Base-by-base conservation (phyloP, 2,329 filamentous ascomycete species). In the Myotisia sp. region DNA sequence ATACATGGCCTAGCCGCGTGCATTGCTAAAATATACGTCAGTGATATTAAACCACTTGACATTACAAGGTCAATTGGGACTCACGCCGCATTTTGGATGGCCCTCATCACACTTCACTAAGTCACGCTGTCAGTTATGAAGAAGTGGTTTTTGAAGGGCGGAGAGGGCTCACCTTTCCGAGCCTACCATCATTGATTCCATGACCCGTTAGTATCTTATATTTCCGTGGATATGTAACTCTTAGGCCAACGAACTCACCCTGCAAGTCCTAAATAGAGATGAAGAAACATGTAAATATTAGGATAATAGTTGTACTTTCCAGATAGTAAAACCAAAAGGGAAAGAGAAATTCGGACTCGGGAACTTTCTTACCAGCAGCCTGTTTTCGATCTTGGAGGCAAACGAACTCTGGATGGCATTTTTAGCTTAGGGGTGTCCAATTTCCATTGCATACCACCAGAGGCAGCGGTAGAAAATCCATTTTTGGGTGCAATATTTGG, bases 91-190 rank as follows among this genome's bases (percentile, higher is more conserved):
- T 45, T 58, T 59, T 36, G 67, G 69, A 45, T 64, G 60, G 26
- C 54, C 54, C 50, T 72, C 69, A 47, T 71, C 68, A 48, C 68
- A 72, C 60, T 71, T 72, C 14, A 70, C 67, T 57, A 14, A 4
- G 12, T 6, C 46, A 41, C 4, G 2, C 9, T 29, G n/a, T 34
- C 17, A 34, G 32, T 18, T 37, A 43, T 8, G n/a, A n/a, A n/a
- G n/a, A n/a, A n/a, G n/a, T n/a, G n/a, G n/a, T n/a, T n/a, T n/a
- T n/a, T n/a, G n/a, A n/a, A n/a, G n/a, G n/a, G n/a, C n/a, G n/a
- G n/a, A n/a, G n/a, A n/a, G n/a, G n/a, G n/a, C 50, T 47, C 42
- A 58, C 58, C 58, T 49, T 61, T 61, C 34, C 58, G 33, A 10
- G 26, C 27, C 33, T 36, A 16, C 12, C 16, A 36, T n/a, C n/a